Conservation (phyloP, 345 rosid species). For the Isatis tinctoria region DNA sequence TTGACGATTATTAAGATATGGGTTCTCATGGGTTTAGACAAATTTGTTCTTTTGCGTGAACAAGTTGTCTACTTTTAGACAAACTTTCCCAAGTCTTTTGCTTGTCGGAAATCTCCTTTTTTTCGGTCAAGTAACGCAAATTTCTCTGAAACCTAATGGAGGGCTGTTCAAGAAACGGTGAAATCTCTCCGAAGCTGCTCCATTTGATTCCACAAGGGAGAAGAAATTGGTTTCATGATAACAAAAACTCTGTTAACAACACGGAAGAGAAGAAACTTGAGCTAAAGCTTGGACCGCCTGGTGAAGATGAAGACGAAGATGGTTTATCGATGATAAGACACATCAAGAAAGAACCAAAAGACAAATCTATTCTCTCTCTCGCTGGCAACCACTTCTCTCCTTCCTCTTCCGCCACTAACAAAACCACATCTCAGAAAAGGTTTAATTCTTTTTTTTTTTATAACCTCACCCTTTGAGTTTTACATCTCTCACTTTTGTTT, state of each 20-base stretch:
- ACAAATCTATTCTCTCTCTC: slow-evolving; percentile 43
- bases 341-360: slow-evolving; percentile 34
- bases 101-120: not conserved
- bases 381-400: slow-evolving; percentile 36
- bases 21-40: not conserved
- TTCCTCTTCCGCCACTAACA: slow-evolving; percentile 30
- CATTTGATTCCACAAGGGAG: slow-evolving; percentile 55
- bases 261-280: slow-evolving; percentile 82
- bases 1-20: too few relatives aligned
- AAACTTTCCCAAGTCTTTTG: not conserved
- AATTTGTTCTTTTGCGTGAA: not conserved
- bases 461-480: slow-evolving; percentile 18
- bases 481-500: slow-evolving; percentile 29
- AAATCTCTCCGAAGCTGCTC: slow-evolving; percentile 49
- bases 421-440: slow-evolving; percentile 35
- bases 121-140: not conserved
- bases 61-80: slow-evolving; percentile 5
- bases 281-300: slow-evolving; percentile 95
- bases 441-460: not conserved
- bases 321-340: slow-evolving; percentile 29
- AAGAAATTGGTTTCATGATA: slow-evolving; percentile 46
- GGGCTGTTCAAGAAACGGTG: slow-evolving; percentile 43
- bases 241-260: slow-evolving; percentile 27
- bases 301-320: slow-evolving; percentile 32
- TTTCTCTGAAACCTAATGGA: slow-evolving; percentile 34